Percentiles rank a stretch among this genome's conserved stretches.
Conservation (phyloP, 768 basidiomycete species). For the Epithele typhae region DNA sequence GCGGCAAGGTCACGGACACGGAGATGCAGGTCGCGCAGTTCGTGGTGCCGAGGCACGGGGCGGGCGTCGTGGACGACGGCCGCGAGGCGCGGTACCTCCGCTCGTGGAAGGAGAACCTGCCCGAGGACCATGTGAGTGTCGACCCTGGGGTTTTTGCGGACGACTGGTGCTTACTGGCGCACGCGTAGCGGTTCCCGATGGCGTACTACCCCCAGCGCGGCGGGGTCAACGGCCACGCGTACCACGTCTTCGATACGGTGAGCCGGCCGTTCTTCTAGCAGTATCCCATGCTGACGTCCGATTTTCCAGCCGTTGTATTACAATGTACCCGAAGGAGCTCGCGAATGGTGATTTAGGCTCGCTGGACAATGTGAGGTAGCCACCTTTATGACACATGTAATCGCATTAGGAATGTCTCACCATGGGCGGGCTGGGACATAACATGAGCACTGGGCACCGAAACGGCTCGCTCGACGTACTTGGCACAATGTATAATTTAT, state of each 20-base stretch:
- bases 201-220: conserved; percentile 59
- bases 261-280: too few species aligned
- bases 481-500: too few species aligned
- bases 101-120: conserved; percentile 60
- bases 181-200: conserved; percentile 68
- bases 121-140: conserved; percentile 53
- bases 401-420: conserved; percentile 21
- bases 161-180: background rate
- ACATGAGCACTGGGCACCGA: conserved; percentile 4
- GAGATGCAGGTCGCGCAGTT: conserved; percentile 89
- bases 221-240: conserved; percentile 67
- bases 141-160: background rate
- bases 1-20: conserved; percentile 84
- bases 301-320: conserved; percentile 36
- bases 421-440: conserved; percentile 1
- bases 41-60: conserved; percentile 59
- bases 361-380: too few species aligned
- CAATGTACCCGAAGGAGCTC: conserved; percentile 33
- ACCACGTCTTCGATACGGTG: conserved; percentile 75
- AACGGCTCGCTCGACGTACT: too few species aligned
- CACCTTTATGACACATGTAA: too few species aligned
- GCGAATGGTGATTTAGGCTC: too few species aligned
- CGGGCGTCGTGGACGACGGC: conserved; percentile 51
- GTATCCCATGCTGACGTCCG: too few species aligned
- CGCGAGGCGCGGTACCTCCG: conserved; percentile 63